phyloP scores from a whole-genome alignment of 768 basidiomycete genomes.

The Boletus rubescentipes region DNA sequence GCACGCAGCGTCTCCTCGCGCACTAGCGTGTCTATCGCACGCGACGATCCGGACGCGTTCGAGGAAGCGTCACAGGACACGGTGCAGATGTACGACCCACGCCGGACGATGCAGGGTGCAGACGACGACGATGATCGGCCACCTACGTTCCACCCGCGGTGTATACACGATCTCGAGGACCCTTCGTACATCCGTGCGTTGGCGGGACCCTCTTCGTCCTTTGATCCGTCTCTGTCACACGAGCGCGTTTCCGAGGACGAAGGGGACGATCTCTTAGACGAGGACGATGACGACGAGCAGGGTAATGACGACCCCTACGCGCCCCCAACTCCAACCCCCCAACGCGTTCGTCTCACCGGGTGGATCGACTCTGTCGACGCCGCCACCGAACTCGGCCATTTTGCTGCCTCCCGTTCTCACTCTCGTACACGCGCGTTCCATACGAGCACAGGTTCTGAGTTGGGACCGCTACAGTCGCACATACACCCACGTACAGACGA shows the following conservation, averaged over 20 bases:
- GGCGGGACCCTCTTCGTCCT: conserved; percentile 8
- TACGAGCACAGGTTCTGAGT: not conserved
- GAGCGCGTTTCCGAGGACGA: not conserved
- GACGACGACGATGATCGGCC: conserved; percentile 28
- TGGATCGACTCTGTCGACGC: conserved; percentile 57
- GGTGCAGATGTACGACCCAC: conserved; percentile 14
- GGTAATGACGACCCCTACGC: conserved; percentile 13
- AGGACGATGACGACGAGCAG: conserved; percentile 3
- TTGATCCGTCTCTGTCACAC: not conserved
- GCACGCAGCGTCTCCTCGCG: conserved; percentile 25
- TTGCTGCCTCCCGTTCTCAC: conserved; percentile 36
- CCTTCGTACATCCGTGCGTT: conserved; percentile 28
- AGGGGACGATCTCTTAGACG: not conserved
- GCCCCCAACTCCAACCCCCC: conserved; percentile 23
- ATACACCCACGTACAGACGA: too few species aligned
- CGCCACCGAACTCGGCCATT: conserved; percentile 49
- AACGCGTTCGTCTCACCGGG: conserved; percentile 48
- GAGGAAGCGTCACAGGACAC: conserved; percentile 19
- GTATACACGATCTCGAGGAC: conserved; percentile 56
- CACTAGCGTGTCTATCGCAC: conserved; percentile 19
- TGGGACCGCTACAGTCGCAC: too few species aligned
- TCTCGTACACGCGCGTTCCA: not conserved
- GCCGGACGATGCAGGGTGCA: conserved; percentile 32
- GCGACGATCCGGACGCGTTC: conserved; percentile 7
- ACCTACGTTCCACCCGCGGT: conserved; percentile 35